A percentile compares a stretch with the other conserved stretches of the same genome.
Conservation (phyloP, 2,329 filamentous ascomycete species). For the Pseudogymnoascus destructans region DNA sequence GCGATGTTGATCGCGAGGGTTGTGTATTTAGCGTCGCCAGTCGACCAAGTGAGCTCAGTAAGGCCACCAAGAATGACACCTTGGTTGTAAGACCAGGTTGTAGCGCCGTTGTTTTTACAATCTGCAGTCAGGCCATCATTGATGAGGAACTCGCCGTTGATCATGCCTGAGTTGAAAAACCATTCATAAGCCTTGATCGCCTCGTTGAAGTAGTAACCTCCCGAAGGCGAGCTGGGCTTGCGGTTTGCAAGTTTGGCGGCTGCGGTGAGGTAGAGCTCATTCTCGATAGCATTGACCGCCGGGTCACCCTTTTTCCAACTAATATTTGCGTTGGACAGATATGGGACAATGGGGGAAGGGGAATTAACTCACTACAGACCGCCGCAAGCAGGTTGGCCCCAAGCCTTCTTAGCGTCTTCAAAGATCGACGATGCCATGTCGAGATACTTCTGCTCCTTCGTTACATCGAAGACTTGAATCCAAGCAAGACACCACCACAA, state of each 20-base stretch:
- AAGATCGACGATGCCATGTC: conserved; percentile 40
- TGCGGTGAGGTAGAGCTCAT: conserved; percentile 41
- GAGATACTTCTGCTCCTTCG: conserved; percentile 39
- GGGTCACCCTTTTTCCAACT: conserved; percentile 40
- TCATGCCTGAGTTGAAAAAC: conserved; percentile 36
- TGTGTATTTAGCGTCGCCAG: conserved; percentile 29
- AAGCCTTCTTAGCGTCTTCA: conserved; percentile 40
- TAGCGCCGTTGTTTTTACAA: conserved; percentile 36
- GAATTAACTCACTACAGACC: conserved; percentile 33
- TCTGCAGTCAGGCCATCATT: conserved; percentile 39
- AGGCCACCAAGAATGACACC: conserved; percentile 47
- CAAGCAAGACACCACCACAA: conserved; percentile 52
- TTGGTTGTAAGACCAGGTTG: conserved; percentile 44
- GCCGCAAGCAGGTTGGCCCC: conserved; percentile 37
- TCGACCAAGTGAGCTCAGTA: conserved; percentile 42
- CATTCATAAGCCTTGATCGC: conserved; percentile 37
- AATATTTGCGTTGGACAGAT: conserved; percentile 9
- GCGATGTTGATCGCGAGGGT: conserved; percentile 42
- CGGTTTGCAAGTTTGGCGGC: conserved; percentile 44
- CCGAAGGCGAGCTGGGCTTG: conserved; percentile 35
- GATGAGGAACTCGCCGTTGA: conserved; percentile 35
- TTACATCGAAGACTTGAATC: conserved; percentile 44
- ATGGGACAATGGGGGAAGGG: background rate
- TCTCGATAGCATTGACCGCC: conserved; percentile 43
- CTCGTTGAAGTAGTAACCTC: conserved; percentile 43